These are phyloP conservation scores for Penicillium atrosanguineum DNA, from an alignment of 495 filamentous ascomycete genomes.

Conservation along the genomic window DNA sequence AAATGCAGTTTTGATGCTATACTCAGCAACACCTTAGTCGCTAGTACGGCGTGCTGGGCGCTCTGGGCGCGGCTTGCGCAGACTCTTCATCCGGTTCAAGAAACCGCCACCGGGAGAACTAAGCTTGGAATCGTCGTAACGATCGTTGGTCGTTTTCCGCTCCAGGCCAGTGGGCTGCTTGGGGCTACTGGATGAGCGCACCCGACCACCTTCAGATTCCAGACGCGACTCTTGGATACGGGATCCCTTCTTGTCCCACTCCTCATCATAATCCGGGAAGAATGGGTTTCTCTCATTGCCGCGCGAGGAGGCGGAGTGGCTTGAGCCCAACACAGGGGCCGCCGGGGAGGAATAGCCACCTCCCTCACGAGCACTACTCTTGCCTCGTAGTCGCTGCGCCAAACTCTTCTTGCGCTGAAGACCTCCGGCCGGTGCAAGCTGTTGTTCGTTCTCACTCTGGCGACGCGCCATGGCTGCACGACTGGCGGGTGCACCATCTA, in stretches of 20 bases:
- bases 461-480: constrained; percentile 76
- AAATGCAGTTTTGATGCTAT: constrained; percentile 3
- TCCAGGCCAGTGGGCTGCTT: constrained; percentile 55
- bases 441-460: constrained; percentile 60
- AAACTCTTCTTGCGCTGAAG: constrained; percentile 89
- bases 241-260: constrained; percentile 67
- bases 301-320: constrained; percentile 29
- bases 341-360: constrained; percentile 32
- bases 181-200: constrained; percentile 62
- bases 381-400: constrained; percentile 76
- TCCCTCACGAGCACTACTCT: constrained; percentile 52
- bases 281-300: constrained; percentile 74
- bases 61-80: constrained; percentile 60
- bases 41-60: constrained; percentile 45
- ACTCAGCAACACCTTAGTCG: constrained; percentile 17
- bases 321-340: constrained; percentile 24
- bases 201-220: constrained; percentile 42
- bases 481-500: constrained; percentile 91
- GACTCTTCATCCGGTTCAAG: constrained; percentile 81
- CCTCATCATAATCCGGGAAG: constrained; percentile 77
- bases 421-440: constrained; percentile 51
- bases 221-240: constrained; percentile 53
- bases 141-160: constrained; percentile 69
- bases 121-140: constrained; percentile 40
- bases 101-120: constrained; percentile 61